Conservation (phyloP, 2,329 filamentous ascomycete genomes). For the Xylaria sp. region DNA sequence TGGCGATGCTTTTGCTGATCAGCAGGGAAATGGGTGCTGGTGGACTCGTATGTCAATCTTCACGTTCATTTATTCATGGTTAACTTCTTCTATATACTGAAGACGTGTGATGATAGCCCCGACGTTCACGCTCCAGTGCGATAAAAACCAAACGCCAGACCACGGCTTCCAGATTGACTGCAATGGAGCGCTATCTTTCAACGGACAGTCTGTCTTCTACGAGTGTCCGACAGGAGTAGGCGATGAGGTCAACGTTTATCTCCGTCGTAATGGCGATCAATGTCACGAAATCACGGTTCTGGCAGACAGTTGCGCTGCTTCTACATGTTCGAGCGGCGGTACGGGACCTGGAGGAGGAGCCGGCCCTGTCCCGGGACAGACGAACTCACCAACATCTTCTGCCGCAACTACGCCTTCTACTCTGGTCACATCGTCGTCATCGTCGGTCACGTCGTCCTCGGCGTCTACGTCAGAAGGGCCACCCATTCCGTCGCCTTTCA, state of each 20-base stretch:
- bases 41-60: conserved; percentile 45
- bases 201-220: conserved; percentile 50
- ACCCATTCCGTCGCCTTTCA: conserved; percentile 12
- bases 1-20: conserved; percentile 50
- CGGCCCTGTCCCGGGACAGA: conserved; percentile 1
- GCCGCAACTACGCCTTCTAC: conserved; percentile 1
- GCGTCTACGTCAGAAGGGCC: conserved; percentile 1
- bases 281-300: conserved; percentile 46
- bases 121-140: conserved; percentile 58
- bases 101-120: conserved; percentile 37
- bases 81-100: not conserved
- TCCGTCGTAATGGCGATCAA: conserved; percentile 35
- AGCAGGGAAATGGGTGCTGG: conserved; percentile 55
- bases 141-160: conserved; percentile 45
- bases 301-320: conserved; percentile 35
- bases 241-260: conserved; percentile 53
- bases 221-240: conserved; percentile 54
- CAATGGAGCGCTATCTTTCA: conserved; percentile 47
- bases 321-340: conserved; percentile 14
- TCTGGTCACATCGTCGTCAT: not conserved
- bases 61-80: not conserved
- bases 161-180: conserved; percentile 52
- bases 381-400: conserved; percentile 5
- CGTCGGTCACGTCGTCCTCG: not conserved
- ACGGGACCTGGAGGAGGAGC: conserved; percentile 12